Percentiles rank a stretch among this genome's conserved stretches.
Evolutionary conservation across 805 yeast genomes (phyloP).

Genomic region (Candida orba): DNA sequence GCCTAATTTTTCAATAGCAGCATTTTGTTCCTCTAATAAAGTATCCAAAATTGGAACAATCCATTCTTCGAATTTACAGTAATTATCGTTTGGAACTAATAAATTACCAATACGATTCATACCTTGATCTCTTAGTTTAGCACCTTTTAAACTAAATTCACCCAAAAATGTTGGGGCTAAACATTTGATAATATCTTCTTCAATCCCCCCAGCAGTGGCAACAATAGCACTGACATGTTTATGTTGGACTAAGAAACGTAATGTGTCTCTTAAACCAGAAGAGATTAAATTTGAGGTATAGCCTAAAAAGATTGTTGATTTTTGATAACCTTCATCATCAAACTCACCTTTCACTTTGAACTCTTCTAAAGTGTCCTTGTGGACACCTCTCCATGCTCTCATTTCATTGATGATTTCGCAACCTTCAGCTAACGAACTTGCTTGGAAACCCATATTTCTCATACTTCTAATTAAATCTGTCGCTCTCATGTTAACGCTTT

Average conservation of each 20-base stretch:
- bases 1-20: conserved; percentile 47
- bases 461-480: conserved; percentile 70
- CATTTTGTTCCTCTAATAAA: conserved; percentile 85
- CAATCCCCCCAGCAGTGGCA: conserved; percentile 97
- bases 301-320: conserved; percentile 89
- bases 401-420: conserved; percentile 89
- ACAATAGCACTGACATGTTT: conserved; percentile 93
- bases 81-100: conserved; percentile 95
- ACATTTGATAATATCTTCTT: conserved; percentile 94
- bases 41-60: conserved; percentile 88
- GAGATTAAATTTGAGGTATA: conserved; percentile 94
- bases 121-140: conserved; percentile 82
- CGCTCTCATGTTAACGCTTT: conserved; percentile 73
- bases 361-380: conserved; percentile 58
- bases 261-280: conserved; percentile 87
- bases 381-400: conserved; percentile 90
- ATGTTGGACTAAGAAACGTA: conserved; percentile 84
- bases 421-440: conserved; percentile 75
- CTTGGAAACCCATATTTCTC: conserved; percentile 98
- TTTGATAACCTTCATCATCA: conserved; percentile 72
- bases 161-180: conserved; percentile 95
- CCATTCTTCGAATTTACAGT: conserved; percentile 98
- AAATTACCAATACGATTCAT: conserved; percentile 97
- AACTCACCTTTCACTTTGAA: conserved; percentile 68
- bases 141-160: conserved; percentile 78